Conservation (phyloP, 345 rosid genomes). For the Camelina sativa region DNA sequence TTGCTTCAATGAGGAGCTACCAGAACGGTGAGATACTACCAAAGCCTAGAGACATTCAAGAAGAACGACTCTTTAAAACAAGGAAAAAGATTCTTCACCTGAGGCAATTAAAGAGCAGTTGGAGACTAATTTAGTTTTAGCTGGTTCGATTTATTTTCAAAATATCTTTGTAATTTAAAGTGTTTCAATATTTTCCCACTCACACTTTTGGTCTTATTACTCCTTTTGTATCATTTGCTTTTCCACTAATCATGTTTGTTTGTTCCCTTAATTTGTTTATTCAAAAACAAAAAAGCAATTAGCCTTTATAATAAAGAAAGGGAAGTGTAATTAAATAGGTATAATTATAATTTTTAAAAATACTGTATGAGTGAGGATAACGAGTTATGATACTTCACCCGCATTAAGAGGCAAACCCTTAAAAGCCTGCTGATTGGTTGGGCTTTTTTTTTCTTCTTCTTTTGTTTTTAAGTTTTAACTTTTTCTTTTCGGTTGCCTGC, state of each 20-base stretch:
- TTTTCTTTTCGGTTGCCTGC: slow-evolving; percentile 38
- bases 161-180: not conserved
- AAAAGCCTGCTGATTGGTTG: slow-evolving; percentile 2
- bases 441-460: not conserved
- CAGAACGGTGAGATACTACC: too few species aligned
- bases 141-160: not conserved
- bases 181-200: not conserved
- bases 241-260: not conserved
- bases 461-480: not conserved
- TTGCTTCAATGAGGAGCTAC: too few species aligned
- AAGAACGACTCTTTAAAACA: too few species aligned
- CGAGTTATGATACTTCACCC: slow-evolving; percentile 33
- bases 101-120: too few species aligned
- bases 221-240: not conserved
- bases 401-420: slow-evolving; percentile 30
- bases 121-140: too few species aligned
- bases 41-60: too few species aligned
- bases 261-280: not conserved
- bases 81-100: too few species aligned
- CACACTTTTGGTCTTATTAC: not conserved
- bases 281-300: not conserved
- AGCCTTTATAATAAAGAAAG: not conserved
- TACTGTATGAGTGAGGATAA: not conserved
- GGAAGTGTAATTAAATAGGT: not conserved
- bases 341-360: not conserved